These are phyloP conservation scores for Bipolaris zeicola DNA, from an alignment of 2,329 filamentous ascomycete species.

Conservation along the genomic window DNA sequence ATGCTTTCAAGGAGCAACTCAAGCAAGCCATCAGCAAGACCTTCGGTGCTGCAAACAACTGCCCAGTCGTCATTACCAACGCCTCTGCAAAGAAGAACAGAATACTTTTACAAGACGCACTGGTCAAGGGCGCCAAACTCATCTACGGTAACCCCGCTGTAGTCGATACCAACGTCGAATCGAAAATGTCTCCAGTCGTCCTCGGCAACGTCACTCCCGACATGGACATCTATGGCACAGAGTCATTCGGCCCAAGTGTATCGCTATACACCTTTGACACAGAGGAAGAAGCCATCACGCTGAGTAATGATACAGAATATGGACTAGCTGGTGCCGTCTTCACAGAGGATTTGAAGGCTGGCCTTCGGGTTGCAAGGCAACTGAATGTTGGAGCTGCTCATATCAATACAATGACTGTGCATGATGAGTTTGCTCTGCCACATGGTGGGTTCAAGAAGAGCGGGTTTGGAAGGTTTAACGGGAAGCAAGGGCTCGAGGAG, in stretches of 20 bases:
- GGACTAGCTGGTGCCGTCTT: slow-evolving; percentile 23
- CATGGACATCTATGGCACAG: slow-evolving; percentile 6
- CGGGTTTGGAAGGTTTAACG: slow-evolving; percentile 22
- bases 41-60: not conserved
- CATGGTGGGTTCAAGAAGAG: slow-evolving; percentile 20
- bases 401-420: slow-evolving; percentile 26
- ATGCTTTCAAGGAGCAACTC: not conserved
- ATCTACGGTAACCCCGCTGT: not conserved
- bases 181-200: slow-evolving; percentile 44
- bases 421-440: slow-evolving; percentile 22
- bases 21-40: not conserved
- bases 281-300: slow-evolving; percentile 19
- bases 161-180: not conserved
- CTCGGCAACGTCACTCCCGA: slow-evolving; percentile 9
- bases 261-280: slow-evolving; percentile 8
- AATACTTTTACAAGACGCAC: not conserved
- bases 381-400: slow-evolving; percentile 24
- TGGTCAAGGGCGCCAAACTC: not conserved
- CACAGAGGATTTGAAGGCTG: slow-evolving; percentile 14
- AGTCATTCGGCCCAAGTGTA: slow-evolving; percentile 23
- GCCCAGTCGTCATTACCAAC: not conserved
- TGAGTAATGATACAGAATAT: slow-evolving; percentile 18
- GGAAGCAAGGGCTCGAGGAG: not conserved
- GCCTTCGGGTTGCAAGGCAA: slow-evolving; percentile 18
- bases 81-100: not conserved